These are phyloP conservation scores for Cercospora sp. DNA, from an alignment of 2,329 filamentous ascomycete genomes.

Conservation along the genomic window DNA sequence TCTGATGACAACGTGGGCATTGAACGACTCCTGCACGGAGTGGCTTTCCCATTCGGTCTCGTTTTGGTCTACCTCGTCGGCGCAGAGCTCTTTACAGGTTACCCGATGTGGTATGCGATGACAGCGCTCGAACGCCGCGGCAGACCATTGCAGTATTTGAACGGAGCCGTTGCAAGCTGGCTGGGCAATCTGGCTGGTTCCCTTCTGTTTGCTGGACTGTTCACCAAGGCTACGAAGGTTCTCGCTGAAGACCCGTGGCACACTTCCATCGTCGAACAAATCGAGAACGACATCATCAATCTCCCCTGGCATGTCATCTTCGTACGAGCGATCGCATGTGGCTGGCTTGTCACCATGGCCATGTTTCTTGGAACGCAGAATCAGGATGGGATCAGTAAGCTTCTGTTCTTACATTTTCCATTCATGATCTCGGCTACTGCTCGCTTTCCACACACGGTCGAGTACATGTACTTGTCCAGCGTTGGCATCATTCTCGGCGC, in stretches of 20 bases:
- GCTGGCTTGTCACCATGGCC: constrained; percentile 35
- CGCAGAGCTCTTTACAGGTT: constrained; percentile 36
- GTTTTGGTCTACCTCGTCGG: constrained; percentile 35
- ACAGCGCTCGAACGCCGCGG: constrained; percentile 30
- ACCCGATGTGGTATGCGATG: constrained; percentile 37
- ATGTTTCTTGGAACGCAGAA: constrained; percentile 37
- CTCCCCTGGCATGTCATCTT: constrained; percentile 32
- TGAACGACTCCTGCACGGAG: constrained; percentile 30
- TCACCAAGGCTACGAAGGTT: constrained; percentile 25
- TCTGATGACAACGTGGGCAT: constrained; percentile 29
- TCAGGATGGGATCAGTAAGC: constrained; percentile 36
- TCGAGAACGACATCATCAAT: constrained; percentile 30
- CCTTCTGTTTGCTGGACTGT: constrained; percentile 22
- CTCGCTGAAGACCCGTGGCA: constrained; percentile 29
- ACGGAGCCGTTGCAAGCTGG: constrained; percentile 23
- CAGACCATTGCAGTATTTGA: constrained; percentile 25
- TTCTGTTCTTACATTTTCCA: constrained; percentile 31
- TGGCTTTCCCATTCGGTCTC: constrained; percentile 32
- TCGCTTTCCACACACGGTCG: constrained; percentile 35
- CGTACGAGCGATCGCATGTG: constrained; percentile 32
- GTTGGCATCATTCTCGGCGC: constrained; percentile 32
- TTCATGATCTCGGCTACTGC: constrained; percentile 33
- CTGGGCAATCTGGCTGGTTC: constrained; percentile 30
- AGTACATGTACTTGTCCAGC: constrained; percentile 35
- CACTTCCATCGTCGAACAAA: constrained; percentile 26